These are phyloP conservation scores for Asterophora parasitica DNA, from an alignment of 768 basidiomycete species.

Conservation along the genomic window DNA sequence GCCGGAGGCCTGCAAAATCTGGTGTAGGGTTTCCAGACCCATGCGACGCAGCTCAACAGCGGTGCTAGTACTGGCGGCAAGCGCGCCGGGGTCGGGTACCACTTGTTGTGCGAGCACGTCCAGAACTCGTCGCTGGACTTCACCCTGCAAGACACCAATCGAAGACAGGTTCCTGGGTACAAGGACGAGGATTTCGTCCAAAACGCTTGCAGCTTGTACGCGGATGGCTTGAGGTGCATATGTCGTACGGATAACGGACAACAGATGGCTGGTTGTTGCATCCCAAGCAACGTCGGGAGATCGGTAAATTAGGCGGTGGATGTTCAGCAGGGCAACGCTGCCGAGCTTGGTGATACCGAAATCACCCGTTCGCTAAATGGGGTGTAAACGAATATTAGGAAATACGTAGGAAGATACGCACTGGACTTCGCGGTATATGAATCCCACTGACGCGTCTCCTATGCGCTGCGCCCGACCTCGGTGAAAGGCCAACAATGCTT, in stretches of 20 bases:
- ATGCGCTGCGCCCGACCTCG: constrained; percentile 41
- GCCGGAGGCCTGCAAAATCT: constrained; percentile 86
- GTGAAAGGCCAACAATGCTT: constrained; percentile 32
- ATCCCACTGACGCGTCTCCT: constrained; percentile 84
- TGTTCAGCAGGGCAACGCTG: constrained; percentile 73
- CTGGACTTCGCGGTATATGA: constrained; percentile 72
- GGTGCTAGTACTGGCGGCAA: constrained; percentile 33
- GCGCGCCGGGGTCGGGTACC: constrained; percentile 38
- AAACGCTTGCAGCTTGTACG: constrained; percentile 80
- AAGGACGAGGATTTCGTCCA: constrained; percentile 78
- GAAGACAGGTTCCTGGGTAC: constrained; percentile 69
- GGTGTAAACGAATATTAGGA: not conserved
- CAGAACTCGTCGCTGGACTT: constrained; percentile 80
- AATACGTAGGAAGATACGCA: constrained; percentile 28
- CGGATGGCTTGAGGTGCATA: constrained; percentile 75
- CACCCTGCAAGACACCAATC: constrained; percentile 56
- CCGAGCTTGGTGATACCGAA: constrained; percentile 91
- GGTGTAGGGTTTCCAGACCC: constrained; percentile 85
- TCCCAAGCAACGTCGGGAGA: constrained; percentile 84
- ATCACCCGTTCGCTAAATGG: constrained; percentile 78
- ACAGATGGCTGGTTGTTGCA: constrained; percentile 71
- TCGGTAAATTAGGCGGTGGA: constrained; percentile 82
- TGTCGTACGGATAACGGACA: constrained; percentile 67
- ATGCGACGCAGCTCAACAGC: constrained; percentile 78
- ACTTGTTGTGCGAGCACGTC: constrained; percentile 81